Base-by-base conservation (phyloP, 2,329 filamentous ascomycete species). In the Fusarium paranaense region DNA sequence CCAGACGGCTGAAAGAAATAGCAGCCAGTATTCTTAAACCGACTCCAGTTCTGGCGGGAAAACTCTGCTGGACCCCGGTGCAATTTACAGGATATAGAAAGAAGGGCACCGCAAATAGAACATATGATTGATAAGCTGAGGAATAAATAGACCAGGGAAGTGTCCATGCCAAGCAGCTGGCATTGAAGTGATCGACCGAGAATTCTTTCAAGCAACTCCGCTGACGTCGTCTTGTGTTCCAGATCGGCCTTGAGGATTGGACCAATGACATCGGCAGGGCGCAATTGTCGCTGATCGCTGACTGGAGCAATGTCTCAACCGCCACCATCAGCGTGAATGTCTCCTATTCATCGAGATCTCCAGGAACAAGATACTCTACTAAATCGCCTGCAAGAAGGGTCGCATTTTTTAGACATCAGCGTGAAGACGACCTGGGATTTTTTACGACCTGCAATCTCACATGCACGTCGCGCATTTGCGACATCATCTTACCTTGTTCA, bases 381-480 rank as follows among this genome's bases (percentile, higher is more conserved):
- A 59, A 27, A 57, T 32, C 25, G 22, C 42, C 16, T 16, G 58
- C 61, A 20, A 33, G 35, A 61, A 25, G n/a, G 35, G 33, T 35
- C 35, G 25, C n/a, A 5, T 22, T 32, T 32, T 18, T 5, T 25
- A 38, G 32, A n/a, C 16, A 27, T 14, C 1, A n/a, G 27, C 22
- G 16, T 11, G 7, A 38, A 35, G 20, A 59, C 30, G 56, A 38
- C 14, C 11, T 59, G 18, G 14, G n/a, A 58, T 38, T 54, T 14
- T 37, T 18, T 14, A 22, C 18, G 32, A 63, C 14, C 33, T 32
- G 25, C 30, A 47, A 54, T 32, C 58, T 61, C 67, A 47, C 57
- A 78, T 78, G 76, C 60, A 42, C 62, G 6, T 33, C 61, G 65
- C 30, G 54, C 38, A 66, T 42, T 25, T 59, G 42, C 73, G 62